Evolutionary conservation across 2,329 filamentous ascomycete genomes (phyloP).

Genomic region (Cladosporium velox): DNA sequence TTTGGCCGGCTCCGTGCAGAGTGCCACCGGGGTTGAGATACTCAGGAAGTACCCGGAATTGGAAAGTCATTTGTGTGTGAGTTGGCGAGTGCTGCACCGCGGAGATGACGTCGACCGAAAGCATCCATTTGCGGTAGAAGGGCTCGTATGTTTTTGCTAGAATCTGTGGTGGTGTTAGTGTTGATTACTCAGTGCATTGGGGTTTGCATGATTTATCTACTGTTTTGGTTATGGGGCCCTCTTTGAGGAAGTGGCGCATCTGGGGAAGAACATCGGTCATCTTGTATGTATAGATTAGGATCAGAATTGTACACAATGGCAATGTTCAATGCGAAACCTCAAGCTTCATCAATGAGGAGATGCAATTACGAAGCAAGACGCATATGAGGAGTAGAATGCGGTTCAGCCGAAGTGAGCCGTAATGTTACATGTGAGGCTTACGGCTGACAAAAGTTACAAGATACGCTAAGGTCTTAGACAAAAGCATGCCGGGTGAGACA

Average conservation of each 20-base stretch:
- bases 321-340: not conserved
- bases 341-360: not conserved
- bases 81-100: conserved; percentile 6
- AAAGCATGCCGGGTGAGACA: not conserved
- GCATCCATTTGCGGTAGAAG: conserved; percentile 12
- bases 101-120: not conserved
- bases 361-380: not conserved
- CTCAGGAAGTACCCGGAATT: conserved; percentile 29
- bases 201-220: not conserved
- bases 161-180: not conserved
- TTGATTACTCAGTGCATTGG: not conserved
- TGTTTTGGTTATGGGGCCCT: not conserved
- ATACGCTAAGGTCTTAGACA: not conserved
- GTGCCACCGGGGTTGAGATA: conserved; percentile 30
- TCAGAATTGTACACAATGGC: not conserved
- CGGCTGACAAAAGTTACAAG: not conserved
- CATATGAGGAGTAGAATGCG: not conserved
- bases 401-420: not conserved
- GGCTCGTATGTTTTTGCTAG: not conserved
- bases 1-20: conserved; percentile 30
- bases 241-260: not conserved
- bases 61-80: conserved; percentile 1
- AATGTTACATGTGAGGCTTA: conserved; percentile 1
- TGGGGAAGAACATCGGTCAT: conserved; percentile 4
- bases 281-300: not conserved